Conservation (phyloP, 257 asterid genomes). For the Apocynum venetum region DNA sequence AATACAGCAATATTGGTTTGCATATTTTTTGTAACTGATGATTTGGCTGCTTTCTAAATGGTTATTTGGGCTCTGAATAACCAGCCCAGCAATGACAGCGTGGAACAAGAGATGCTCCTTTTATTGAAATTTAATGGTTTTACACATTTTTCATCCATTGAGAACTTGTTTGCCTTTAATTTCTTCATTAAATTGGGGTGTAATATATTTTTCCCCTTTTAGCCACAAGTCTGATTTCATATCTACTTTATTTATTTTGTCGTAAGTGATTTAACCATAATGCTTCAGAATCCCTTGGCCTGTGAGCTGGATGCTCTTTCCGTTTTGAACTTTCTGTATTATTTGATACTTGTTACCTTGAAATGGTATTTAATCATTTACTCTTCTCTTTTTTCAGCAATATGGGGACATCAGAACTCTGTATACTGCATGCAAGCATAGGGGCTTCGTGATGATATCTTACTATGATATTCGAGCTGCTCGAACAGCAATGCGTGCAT, state of each 20-base stretch:
- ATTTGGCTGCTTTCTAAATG: background rate
- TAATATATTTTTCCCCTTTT: background rate
- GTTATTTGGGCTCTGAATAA: background rate
- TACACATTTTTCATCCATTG: too few relatives aligned
- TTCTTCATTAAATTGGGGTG: background rate
- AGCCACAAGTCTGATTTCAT: background rate
- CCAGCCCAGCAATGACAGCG: background rate
- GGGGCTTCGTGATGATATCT: slow-evolving; percentile 99
- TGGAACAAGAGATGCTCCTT: background rate
- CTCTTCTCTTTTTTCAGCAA: slow-evolving; percentile 45
- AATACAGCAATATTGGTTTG: background rate
- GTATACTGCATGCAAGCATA: slow-evolving; percentile 93
- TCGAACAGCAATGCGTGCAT: slow-evolving; percentile 79
- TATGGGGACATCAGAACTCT: slow-evolving; percentile 94
- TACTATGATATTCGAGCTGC: slow-evolving; percentile 99
- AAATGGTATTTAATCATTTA: background rate
- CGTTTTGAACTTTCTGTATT: background rate
- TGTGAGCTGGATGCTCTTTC: background rate
- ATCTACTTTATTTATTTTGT: background rate
- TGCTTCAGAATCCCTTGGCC: background rate
- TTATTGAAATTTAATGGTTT: background rate
- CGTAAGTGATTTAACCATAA: background rate
- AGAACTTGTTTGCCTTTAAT: background rate
- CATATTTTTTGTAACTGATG: background rate
- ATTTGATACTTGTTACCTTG: background rate